phyloP scores from a whole-genome alignment of 495 filamentous ascomycete species.

The Haplographium delicatum region DNA sequence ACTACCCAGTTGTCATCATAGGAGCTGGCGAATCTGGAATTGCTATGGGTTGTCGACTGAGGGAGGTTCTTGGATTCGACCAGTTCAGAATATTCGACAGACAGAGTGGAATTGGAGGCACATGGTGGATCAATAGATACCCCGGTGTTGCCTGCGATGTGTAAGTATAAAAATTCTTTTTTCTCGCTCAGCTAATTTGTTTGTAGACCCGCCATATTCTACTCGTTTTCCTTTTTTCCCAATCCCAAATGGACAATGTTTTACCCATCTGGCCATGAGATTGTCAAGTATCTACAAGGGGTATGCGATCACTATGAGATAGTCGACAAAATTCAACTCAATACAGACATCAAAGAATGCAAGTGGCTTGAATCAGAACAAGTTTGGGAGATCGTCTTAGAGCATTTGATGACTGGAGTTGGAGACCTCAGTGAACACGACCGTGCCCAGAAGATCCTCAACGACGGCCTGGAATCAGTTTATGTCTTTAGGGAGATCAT shows the following conservation, averaged over 20 bases:
- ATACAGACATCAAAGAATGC: conserved; percentile 35
- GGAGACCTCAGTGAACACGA: conserved; percentile 23
- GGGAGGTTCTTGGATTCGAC: conserved; percentile 53
- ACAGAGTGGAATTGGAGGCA: conserved; percentile 57
- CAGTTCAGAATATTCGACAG: conserved; percentile 63
- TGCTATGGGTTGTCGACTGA: conserved; percentile 58
- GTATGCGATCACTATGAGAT: conserved; percentile 42
- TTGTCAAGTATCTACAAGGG: conserved; percentile 39
- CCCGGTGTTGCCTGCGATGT: conserved; percentile 43
- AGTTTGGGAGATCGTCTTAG: conserved; percentile 40
- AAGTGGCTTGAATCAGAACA: conserved; percentile 38
- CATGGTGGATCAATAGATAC: conserved; percentile 65
- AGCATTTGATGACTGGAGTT: conserved; percentile 29
- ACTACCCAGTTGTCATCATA: conserved; percentile 38
- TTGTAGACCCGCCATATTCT: conserved; percentile 31
- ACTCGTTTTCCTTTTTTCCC: conserved; percentile 44
- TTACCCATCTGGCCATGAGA: conserved; percentile 38
- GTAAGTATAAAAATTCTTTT: conserved; percentile 12
- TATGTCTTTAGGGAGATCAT: conserved; percentile 40
- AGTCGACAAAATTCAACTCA: conserved; percentile 36
- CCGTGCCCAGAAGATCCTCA: conserved; percentile 20
- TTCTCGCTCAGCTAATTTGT: not conserved
- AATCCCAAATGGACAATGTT: conserved; percentile 42
- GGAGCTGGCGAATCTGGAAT: conserved; percentile 65
- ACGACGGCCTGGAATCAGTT: conserved; percentile 23